A percentile compares a stretch with the other conserved stretches of the same genome.
phyloP scores from a whole-genome alignment of 768 basidiomycete genomes.

The Agaricus sinodeliciosus region DNA sequence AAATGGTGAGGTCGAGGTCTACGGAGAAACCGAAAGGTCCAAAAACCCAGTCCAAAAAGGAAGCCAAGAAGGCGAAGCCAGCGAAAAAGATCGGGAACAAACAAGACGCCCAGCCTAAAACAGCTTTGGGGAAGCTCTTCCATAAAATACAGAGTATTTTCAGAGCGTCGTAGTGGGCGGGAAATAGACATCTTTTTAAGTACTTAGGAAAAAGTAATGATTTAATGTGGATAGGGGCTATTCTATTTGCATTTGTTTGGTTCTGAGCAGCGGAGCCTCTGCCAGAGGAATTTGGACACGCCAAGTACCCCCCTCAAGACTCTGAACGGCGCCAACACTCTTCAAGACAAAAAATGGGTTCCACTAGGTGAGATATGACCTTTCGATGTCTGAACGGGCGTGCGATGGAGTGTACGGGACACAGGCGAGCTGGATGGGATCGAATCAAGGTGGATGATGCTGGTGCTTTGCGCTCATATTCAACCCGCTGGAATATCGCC shows the following conservation, averaged over 20 bases:
- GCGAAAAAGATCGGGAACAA: not conserved
- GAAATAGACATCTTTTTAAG: no score
- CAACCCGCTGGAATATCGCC: conserved; percentile 1
- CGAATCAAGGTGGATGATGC: conserved; percentile 23
- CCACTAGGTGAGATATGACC: conserved; percentile 60
- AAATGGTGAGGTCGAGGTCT: not conserved
- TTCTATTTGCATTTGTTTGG: conserved; percentile 8
- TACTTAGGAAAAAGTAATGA: not conserved
- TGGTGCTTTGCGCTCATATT: conserved; percentile 4
- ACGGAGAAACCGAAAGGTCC: not conserved
- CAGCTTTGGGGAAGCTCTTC: not conserved
- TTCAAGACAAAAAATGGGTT: conserved; percentile 64
- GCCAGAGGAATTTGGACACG: conserved; percentile 6
- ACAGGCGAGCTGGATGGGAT: conserved; percentile 41
- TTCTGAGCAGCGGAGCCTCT: not conserved
- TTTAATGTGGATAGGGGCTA: not conserved
- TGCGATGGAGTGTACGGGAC: conserved; percentile 13
- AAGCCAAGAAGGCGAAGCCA: not conserved
- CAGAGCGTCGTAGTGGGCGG: not conserved
- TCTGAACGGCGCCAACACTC: conserved; percentile 39
- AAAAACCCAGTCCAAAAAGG: not conserved
- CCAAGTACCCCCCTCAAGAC: conserved; percentile 30
- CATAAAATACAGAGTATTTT: not conserved
- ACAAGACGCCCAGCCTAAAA: not conserved
- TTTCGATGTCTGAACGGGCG: conserved; percentile 15